phyloP scores from a whole-genome alignment of 805 yeast species.

The Kurtzmaniella fragi region DNA sequence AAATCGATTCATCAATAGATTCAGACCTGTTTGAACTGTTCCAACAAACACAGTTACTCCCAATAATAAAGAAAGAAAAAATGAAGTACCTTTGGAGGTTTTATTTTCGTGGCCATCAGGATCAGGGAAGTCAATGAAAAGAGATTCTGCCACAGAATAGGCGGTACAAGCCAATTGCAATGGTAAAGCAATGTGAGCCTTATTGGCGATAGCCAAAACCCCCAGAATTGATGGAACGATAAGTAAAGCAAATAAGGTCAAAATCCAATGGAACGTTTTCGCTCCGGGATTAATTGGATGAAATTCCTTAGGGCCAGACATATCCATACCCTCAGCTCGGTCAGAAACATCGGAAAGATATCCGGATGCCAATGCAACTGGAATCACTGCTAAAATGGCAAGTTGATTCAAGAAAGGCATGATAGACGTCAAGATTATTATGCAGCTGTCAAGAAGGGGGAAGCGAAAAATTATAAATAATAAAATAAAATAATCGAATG shows the following conservation, averaged over 20 bases:
- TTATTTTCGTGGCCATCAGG: slow-evolving; percentile 60
- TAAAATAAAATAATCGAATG: too few relatives aligned
- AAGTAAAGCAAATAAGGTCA: slow-evolving; percentile 42
- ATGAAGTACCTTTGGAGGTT: slow-evolving; percentile 64
- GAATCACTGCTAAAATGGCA: too few relatives aligned
- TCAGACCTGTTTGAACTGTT: slow-evolving; percentile 49
- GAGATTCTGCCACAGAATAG: slow-evolving; percentile 53
- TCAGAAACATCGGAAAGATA: background rate
- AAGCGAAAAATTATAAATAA: too few relatives aligned
- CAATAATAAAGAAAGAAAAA: slow-evolving; percentile 49
- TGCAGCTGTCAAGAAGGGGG: too few relatives aligned
- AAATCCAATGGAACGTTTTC: slow-evolving; percentile 63
- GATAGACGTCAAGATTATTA: too few relatives aligned
- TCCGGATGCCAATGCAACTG: too few relatives aligned
- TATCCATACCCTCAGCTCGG: slow-evolving; percentile 22
- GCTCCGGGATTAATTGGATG: slow-evolving; percentile 45
- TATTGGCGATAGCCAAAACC: slow-evolving; percentile 50
- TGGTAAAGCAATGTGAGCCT: slow-evolving; percentile 37
- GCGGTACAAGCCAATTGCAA: slow-evolving; percentile 43
- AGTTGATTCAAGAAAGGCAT: too few relatives aligned
- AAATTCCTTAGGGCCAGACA: slow-evolving; percentile 26
- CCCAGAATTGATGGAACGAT: slow-evolving; percentile 55
- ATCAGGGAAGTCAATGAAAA: slow-evolving; percentile 60
- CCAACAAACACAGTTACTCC: slow-evolving; percentile 51
- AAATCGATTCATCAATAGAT: slow-evolving; percentile 30